phyloP scores from a whole-genome alignment of 768 basidiomycete species.

The Boletus bicolor region DNA sequence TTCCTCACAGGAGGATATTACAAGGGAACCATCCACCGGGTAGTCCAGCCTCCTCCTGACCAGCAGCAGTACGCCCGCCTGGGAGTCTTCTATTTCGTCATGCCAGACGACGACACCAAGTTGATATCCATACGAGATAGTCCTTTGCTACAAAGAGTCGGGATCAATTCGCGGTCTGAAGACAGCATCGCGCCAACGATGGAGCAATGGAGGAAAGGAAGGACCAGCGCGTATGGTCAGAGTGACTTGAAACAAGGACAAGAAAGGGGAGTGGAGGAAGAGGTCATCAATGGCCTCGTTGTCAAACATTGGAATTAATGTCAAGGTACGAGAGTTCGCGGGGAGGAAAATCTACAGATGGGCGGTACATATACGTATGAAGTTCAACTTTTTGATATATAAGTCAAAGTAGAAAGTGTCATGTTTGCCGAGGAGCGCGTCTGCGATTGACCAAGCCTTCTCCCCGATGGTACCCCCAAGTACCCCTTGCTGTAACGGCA shows the following conservation, averaged over 20 bases:
- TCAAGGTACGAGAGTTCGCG: background rate
- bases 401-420: background rate
- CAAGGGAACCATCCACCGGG: conserved; percentile 57
- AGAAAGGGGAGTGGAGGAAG: conserved; percentile 50
- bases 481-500: no score
- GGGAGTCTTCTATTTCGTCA: conserved; percentile 57
- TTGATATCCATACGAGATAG: conserved; percentile 46
- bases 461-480: no score
- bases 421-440: background rate
- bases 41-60: conserved; percentile 55
- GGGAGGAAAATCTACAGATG: background rate
- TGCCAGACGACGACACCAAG: conserved; percentile 48
- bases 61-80: conserved; percentile 49
- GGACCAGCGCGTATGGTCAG: conserved; percentile 52
- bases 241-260: conserved; percentile 39
- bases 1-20: conserved; percentile 62
- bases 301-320: conserved; percentile 55
- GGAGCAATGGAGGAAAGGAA: conserved; percentile 49
- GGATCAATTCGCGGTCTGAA: conserved; percentile 37
- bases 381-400: background rate
- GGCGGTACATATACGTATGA: background rate
- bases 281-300: conserved; percentile 50
- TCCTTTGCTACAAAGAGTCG: conserved; percentile 45
- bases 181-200: conserved; percentile 47
- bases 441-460: background rate